Percentiles rank a stretch among this genome's conserved stretches.
Evolutionary conservation across 495 filamentous ascomycete species (phyloP).

Genomic region (Penicillium angulare): DNA sequence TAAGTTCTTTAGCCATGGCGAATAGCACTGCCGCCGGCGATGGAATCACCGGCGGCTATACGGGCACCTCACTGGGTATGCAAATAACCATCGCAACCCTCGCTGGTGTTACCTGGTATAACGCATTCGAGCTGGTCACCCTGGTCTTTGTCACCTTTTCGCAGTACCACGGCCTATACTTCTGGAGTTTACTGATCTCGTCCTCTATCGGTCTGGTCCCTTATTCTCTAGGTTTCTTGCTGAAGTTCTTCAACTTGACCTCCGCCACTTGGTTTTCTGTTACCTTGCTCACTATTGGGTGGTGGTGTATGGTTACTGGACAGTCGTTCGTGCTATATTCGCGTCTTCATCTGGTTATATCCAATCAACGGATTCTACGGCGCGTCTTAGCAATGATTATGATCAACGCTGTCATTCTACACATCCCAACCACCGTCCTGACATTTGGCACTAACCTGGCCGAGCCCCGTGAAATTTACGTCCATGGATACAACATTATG

Average conservation of each 20-base stretch:
- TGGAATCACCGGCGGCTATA: constrained; percentile 45
- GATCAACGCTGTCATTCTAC: constrained; percentile 51
- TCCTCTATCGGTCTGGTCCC: constrained; percentile 55
- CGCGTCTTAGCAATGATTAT: constrained; percentile 59
- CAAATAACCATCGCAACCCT: constrained; percentile 54
- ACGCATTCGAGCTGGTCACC: constrained; percentile 54
- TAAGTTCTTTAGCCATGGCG: constrained; percentile 12
- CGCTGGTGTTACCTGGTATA: constrained; percentile 53
- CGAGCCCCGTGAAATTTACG: constrained; percentile 19
- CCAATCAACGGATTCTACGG: constrained; percentile 47
- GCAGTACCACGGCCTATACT: constrained; percentile 54
- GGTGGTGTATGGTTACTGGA: constrained; percentile 64
- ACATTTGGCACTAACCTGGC: constrained; percentile 55
- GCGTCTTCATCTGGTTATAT: constrained; percentile 60
- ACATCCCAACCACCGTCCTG: constrained; percentile 56
- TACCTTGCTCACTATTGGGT: constrained; percentile 53
- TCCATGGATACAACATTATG: constrained; percentile 52
- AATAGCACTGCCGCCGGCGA: constrained; percentile 31
- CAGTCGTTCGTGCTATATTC: constrained; percentile 68
- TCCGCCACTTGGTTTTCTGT: constrained; percentile 37
- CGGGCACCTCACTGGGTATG: constrained; percentile 32
- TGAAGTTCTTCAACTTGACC: constrained; percentile 58
- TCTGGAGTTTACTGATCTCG: constrained; percentile 54
- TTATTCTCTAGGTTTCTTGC: constrained; percentile 58
- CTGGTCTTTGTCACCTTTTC: constrained; percentile 56